phyloP scores from a whole-genome alignment of 208 protist genomes.

The Acanthamoeba royreba region DNA sequence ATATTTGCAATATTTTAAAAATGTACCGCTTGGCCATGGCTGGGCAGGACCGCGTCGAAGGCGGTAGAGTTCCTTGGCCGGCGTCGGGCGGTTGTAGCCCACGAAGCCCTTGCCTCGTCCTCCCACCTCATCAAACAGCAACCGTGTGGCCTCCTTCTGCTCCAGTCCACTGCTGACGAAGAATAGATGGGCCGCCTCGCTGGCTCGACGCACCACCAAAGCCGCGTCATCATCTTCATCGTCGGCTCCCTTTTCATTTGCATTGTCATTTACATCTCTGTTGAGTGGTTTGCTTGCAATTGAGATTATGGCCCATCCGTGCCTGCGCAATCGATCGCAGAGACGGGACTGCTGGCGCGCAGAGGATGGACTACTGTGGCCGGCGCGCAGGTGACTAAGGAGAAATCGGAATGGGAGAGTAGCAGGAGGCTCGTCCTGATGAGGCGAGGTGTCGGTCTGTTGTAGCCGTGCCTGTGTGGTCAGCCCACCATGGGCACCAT shows the following conservation, averaged over 20 bases:
- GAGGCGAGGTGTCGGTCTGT: no score
- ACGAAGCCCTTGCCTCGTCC: not conserved
- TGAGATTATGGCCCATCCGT: not conserved
- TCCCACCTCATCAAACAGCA: not conserved
- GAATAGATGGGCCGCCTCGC: not conserved
- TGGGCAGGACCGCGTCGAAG: not conserved
- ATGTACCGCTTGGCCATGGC: not conserved
- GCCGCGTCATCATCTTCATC: not conserved
- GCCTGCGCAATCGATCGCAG: not conserved
- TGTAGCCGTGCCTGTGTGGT: no score
- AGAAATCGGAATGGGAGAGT: no score
- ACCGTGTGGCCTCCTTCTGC: not conserved
- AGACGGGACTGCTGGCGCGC: no score
- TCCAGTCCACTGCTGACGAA: not conserved
- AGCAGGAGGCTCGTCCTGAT: no score
- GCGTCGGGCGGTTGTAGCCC: not conserved
- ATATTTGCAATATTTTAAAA: no score
- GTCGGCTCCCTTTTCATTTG: not conserved
- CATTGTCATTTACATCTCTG: no score
- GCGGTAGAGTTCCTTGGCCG: not conserved
- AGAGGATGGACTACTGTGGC: no score
- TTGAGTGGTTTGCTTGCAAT: no score
- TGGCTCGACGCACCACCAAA: not conserved
- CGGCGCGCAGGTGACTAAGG: no score
- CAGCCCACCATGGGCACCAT: no score